Base-by-base conservation (phyloP, 2,329 filamentous ascomycete genomes). In the Stagonosporopsis cucurbitacearum region DNA sequence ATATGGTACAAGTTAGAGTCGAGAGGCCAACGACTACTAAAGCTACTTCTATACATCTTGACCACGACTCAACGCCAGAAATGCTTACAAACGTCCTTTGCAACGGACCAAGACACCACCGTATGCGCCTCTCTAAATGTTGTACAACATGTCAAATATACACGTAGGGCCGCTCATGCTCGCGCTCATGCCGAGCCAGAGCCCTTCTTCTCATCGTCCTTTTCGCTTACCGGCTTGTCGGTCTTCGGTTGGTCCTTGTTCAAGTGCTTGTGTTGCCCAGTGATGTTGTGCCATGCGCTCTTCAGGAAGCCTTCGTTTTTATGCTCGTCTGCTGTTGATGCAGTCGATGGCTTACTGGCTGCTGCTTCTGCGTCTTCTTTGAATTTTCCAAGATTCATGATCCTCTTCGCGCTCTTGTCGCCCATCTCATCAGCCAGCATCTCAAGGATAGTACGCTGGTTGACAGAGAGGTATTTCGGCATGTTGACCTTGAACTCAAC, bases 371-470 rank as follows among this genome's bases (percentile, higher is more conserved):
- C 60, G 17, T 66, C 62, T 4, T 60, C 62, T 57, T 63, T 69
- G 45, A 84, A 81, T 69, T 80, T 80, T 50, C 76, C 78, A 35
- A 96, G 80, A 70, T 96, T 94, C 92, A 99, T 98, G 53, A 96
- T 86, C 41, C 95, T 85, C 80, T 91, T 95, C 30, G 95, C 95
- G 25, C 86, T 91, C 80, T 93, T 92, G 77, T 99, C 95, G 35
- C 86, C 88, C 87, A 99, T 89, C 80, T 99, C 95, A 68, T 99
- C 93, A 6, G 95, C 95, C 62, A 99, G 85, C 86, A 98, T 94
- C 80, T 99, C 95, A 40, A 96, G 79, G 56, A 99, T 90, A 0
- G 91, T 96, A 50, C 95, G 85, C 80, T 99, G 93, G 78, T 96
- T 98, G 41, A 89, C 85, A 50, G 85, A 92, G 62, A 99, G 82